Percentiles rank a stretch among this genome's conserved stretches.
Conservation (phyloP, 331 rosid species). For the Rosa hybrid region DNA sequence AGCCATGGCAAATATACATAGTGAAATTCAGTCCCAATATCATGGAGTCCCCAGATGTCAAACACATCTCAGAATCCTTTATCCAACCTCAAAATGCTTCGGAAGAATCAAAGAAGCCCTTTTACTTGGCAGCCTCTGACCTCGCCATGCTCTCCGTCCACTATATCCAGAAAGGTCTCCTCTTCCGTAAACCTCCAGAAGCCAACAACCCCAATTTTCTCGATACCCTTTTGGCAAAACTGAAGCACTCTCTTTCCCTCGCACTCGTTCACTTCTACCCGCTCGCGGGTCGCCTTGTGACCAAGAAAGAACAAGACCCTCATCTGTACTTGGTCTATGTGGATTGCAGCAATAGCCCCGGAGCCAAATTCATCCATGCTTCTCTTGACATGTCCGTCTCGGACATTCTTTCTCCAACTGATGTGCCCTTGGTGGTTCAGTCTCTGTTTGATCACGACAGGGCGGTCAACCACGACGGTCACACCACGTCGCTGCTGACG, state of each 20-base stretch:
- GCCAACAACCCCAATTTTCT: constrained; percentile 7
- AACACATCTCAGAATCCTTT: constrained; percentile 50
- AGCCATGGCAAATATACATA: background rate
- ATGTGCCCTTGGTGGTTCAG: constrained; percentile 46
- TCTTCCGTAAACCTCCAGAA: constrained; percentile 46
- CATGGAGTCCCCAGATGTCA: constrained; percentile 11
- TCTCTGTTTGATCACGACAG: constrained; percentile 56
- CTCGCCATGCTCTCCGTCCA: constrained; percentile 33
- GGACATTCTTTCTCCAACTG: constrained; percentile 46
- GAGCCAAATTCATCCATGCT: constrained; percentile 61
- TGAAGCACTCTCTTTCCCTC: constrained; percentile 48
- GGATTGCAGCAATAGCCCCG: constrained; percentile 41
- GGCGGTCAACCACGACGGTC: constrained; percentile 63
- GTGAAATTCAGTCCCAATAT: background rate
- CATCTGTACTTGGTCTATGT: constrained; percentile 44
- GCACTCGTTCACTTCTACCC: constrained; percentile 59
- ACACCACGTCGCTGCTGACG: constrained; percentile 43
- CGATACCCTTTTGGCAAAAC: constrained; percentile 24
- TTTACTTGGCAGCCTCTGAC: constrained; percentile 49
- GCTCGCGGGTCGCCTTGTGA: constrained; percentile 48
- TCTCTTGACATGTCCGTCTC: constrained; percentile 37
- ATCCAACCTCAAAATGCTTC: constrained; percentile 35
- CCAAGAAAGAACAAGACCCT: constrained; percentile 32
- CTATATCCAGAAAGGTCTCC: constrained; percentile 61
- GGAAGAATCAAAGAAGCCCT: constrained; percentile 31